phyloP scores from a whole-genome alignment of 768 basidiomycete genomes.

The Steccherinum ochraceum region DNA sequence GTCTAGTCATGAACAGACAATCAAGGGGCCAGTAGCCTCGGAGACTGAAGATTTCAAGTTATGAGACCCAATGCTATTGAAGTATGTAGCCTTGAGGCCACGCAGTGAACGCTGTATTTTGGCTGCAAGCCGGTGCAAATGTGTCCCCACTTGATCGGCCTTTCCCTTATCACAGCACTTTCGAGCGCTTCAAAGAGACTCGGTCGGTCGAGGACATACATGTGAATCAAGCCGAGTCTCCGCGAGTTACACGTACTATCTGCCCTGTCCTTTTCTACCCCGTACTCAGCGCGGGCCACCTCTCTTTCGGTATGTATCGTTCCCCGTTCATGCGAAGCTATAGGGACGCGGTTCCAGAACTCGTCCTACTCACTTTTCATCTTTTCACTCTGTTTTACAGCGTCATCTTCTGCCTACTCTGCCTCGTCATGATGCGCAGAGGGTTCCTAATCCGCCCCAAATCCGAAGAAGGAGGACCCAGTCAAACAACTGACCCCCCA shows the following conservation, averaged over 20 bases:
- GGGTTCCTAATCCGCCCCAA: neutral
- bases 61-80: too few relatives aligned
- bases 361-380: neutral
- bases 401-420: neutral
- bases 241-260: neutral
- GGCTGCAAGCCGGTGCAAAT: too few relatives aligned
- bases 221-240: neutral
- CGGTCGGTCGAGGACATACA: neutral
- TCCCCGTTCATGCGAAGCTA: neutral
- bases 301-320: neutral
- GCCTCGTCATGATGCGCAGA: neutral
- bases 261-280: neutral
- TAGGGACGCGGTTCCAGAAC: neutral
- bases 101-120: too few relatives aligned
- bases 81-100: too few relatives aligned
- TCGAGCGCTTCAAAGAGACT: too few relatives aligned
- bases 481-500: neutral
- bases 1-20: too few relatives aligned
- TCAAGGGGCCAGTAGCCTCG: too few relatives aligned
- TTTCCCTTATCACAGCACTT: too few relatives aligned
- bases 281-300: neutral
- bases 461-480: neutral
- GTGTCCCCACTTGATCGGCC: too few relatives aligned
- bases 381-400: neutral
- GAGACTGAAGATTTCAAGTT: too few relatives aligned